A percentile compares a stretch with the other conserved stretches of the same genome.
Evolutionary conservation across 1,139 yeast species (phyloP).

Genomic region (Kodamaea anthophila): DNA sequence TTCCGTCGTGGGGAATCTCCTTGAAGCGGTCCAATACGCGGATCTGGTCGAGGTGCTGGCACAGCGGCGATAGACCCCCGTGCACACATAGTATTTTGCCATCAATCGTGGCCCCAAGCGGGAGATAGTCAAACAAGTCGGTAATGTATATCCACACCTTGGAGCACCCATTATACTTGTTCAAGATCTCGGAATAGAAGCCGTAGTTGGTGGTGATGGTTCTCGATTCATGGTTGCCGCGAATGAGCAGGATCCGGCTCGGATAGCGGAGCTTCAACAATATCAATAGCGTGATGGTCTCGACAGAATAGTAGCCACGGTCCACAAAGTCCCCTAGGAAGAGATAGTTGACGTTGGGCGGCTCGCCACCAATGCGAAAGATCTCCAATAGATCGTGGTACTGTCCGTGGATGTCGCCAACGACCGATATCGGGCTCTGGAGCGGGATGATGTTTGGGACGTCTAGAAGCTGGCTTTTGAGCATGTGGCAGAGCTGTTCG

Average conservation of each 20-base stretch:
- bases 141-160: conserved; percentile 87
- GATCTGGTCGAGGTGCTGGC: conserved; percentile 89
- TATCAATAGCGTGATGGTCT: conserved; percentile 80
- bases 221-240: conserved; percentile 95
- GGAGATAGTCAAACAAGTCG: conserved; percentile 86
- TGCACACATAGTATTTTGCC: conserved; percentile 92
- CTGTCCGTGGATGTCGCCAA: conserved; percentile 98
- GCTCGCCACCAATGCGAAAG: conserved; percentile 85
- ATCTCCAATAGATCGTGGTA: conserved; percentile 90
- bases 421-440: conserved; percentile 87
- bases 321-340: conserved; percentile 95
- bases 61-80: conserved; percentile 92
- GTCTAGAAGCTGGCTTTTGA: conserved; percentile 32
- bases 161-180: conserved; percentile 74
- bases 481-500: conserved; percentile 39
- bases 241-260: conserved; percentile 64
- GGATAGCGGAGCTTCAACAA: conserved; percentile 86
- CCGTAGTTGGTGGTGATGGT: conserved; percentile 97
- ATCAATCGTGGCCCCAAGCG: conserved; percentile 89
- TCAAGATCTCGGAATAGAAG: conserved; percentile 87
- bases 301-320: conserved; percentile 82
- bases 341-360: conserved; percentile 89
- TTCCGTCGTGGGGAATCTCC: conserved; percentile 98
- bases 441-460: conserved; percentile 74
- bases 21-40: conserved; percentile 82